phyloP scores from a whole-genome alignment of 805 yeast genomes.

The Hanseniaspora vineae region DNA sequence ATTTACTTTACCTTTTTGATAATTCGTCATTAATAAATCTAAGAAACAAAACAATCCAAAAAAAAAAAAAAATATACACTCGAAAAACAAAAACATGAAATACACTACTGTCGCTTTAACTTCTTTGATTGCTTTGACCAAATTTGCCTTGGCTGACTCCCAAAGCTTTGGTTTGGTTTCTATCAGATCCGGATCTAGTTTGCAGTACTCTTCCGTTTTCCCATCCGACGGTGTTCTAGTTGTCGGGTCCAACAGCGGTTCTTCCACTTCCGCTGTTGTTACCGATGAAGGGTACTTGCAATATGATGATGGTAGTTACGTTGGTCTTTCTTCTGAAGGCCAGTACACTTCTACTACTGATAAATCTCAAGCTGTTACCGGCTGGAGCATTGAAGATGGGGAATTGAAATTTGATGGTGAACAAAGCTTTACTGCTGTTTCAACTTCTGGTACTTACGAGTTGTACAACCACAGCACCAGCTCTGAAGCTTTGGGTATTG shows the following conservation, averaged over 20 bases:
- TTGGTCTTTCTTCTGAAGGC: constrained; percentile 13
- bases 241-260: constrained; percentile 9
- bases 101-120: constrained; percentile 13
- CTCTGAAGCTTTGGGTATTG: constrained; percentile 22
- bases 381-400: constrained; percentile 29
- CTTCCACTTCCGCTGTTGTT: constrained; percentile 11
- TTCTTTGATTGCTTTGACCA: constrained; percentile 17
- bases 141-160: constrained; percentile 23
- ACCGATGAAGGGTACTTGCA: constrained; percentile 7
- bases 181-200: constrained; percentile 25
- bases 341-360: constrained; percentile 10
- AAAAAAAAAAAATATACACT: background rate
- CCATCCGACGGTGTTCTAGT: constrained; percentile 9
- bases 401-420: constrained; percentile 24
- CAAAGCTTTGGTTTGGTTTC: constrained; percentile 23
- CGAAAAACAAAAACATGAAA: background rate
- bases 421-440: constrained; percentile 35
- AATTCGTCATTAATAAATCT: too few species aligned
- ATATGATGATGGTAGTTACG: constrained; percentile 18
- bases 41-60: background rate
- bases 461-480: constrained; percentile 3
- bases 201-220: constrained; percentile 21
- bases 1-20: too few species aligned
- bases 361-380: constrained; percentile 18
- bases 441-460: constrained; percentile 14